Conservation (phyloP, 805 yeast species). For the Candida silvicultrix region DNA sequence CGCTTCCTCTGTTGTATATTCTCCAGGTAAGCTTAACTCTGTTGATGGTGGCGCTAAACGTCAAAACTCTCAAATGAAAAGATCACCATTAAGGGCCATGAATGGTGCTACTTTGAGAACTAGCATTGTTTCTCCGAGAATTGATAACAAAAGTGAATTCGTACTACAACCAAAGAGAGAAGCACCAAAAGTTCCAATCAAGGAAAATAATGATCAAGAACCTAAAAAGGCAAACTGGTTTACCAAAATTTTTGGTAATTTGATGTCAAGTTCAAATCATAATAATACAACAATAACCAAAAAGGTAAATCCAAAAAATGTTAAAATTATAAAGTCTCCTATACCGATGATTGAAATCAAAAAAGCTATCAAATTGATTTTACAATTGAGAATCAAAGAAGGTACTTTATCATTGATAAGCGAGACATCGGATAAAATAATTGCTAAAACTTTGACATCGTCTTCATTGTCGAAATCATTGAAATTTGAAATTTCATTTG, state of each 20-base stretch:
- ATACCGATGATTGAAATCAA: conserved; percentile 16
- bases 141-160: conserved; percentile 1
- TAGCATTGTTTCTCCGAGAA: neutral
- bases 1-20: neutral
- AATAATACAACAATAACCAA: conserved; percentile 6
- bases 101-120: conserved; percentile 14
- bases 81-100: conserved; percentile 10
- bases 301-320: conserved; percentile 6
- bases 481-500: conserved; percentile 38
- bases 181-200: conserved; percentile 18
- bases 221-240: conserved; percentile 29
- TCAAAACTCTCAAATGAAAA: conserved; percentile 11
- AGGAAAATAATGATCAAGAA: conserved; percentile 6
- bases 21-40: neutral
- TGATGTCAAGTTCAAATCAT: conserved; percentile 11
- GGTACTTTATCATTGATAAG: conserved; percentile 42
- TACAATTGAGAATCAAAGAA: conserved; percentile 41
- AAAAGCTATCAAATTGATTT: conserved; percentile 28
- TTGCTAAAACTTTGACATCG: conserved; percentile 39
- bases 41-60: neutral
- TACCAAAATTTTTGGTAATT: conserved; percentile 29
- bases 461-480: conserved; percentile 40
- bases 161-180: conserved; percentile 10
- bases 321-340: conserved; percentile 9
- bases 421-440: conserved; percentile 36